Base-by-base conservation (phyloP, 805 yeast genomes). In the Starmerella powellii region DNA sequence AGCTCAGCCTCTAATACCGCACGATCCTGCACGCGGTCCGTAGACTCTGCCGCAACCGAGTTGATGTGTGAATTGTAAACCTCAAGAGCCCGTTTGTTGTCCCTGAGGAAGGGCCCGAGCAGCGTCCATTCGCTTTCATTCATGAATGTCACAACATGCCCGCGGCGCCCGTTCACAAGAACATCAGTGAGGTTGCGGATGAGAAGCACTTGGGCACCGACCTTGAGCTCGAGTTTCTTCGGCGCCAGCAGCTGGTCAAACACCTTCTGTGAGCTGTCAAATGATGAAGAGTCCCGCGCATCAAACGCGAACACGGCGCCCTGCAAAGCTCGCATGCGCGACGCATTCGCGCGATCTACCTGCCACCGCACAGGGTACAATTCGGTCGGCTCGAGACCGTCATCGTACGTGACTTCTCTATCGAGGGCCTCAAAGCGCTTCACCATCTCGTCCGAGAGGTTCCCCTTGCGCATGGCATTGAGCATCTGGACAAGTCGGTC, bases 161-260 rank as follows among this genome's bases (percentile, higher is more conserved):
- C 98, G 31, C 86, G 67, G 0, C 94, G 74, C 1, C 99, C 98
- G 62, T 91, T 91, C 27, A 88, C 96, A 35, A 91, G 63, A 2
- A 63, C 59, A 10, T 74, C 78, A 41, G 78, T 81, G 6, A 50
- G 37, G 58, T 91, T 91, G 50, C 78, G 78, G 46, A 87, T 62
- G 63, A 83, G 74, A 86, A 91, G 83, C 2, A 91, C 96, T 60
- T 91, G 97, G 0, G 95, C 93, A 30, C 81, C 83, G 40, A 76
- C 76, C 57, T 86, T 87, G 50, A 91, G 64, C 6, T 67, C 70
- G 13, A 91, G 56, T 5, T 49, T 56, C 45, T 73, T 70, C 20
- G 77, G 80, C 33, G 91, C 93, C 80, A 85, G 76, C 21, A 84
- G 64, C 32, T 72, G 70, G n/a, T 78, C 80, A 38, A 75, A 61